These are phyloP conservation scores for Claviceps pazoutovae DNA, from an alignment of 2,329 filamentous ascomycete genomes.

Conservation along the genomic window DNA sequence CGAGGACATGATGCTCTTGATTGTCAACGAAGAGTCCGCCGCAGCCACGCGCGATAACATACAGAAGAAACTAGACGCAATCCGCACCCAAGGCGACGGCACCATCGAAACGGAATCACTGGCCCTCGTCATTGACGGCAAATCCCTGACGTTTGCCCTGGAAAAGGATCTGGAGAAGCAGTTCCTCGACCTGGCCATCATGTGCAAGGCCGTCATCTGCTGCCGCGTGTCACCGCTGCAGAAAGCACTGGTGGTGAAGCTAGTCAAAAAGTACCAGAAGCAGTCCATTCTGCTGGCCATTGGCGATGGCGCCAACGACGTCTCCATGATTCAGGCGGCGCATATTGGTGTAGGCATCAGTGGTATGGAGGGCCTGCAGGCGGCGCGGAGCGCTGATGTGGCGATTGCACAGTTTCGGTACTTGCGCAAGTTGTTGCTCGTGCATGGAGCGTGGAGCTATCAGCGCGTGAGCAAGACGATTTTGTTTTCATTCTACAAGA, in stretches of 20 bases:
- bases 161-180: constrained; percentile 89
- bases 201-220: constrained; percentile 98
- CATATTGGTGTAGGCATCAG: constrained; percentile 97
- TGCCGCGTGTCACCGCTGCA: constrained; percentile 93
- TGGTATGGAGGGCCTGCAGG: constrained; percentile 91
- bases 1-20: constrained; percentile 95
- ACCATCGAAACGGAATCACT: constrained; percentile 72
- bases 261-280: constrained; percentile 84
- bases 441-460: constrained; percentile 96
- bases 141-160: constrained; percentile 82
- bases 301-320: constrained; percentile 94
- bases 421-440: constrained; percentile 81
- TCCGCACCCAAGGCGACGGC: constrained; percentile 66
- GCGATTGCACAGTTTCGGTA: constrained; percentile 93
- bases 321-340: constrained; percentile 99
- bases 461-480: constrained; percentile 95
- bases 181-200: constrained; percentile 82
- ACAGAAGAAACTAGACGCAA: constrained; percentile 84
- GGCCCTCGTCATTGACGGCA: constrained; percentile 89
- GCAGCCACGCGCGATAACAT: constrained; percentile 74
- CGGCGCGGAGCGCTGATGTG: constrained; percentile 88
- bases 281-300: constrained; percentile 89
- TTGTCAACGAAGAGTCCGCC: constrained; percentile 81
- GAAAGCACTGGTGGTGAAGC: constrained; percentile 93
- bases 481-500: constrained; percentile 98